Evolutionary conservation across 2,329 filamentous ascomycete genomes (phyloP).

Genomic region (Colletotrichum magnum): DNA sequence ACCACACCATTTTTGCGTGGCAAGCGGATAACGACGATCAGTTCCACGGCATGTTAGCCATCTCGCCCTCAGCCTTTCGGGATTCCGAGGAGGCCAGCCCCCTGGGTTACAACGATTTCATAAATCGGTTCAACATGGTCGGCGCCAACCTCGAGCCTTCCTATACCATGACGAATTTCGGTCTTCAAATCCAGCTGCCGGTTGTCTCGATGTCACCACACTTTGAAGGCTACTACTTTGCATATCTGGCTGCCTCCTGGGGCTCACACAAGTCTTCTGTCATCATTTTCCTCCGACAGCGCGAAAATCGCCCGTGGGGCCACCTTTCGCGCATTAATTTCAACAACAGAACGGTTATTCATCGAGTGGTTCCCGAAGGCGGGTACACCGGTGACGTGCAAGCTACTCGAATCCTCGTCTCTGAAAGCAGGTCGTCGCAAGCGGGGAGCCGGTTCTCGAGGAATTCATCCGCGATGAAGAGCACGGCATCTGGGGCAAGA

Average conservation of each 20-base stretch:
- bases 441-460: too few species aligned
- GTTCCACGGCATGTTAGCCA: neutral
- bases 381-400: neutral
- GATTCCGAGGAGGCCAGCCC: neutral
- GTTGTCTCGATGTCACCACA: constrained; percentile 2
- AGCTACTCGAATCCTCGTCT: neutral
- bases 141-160: neutral
- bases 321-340: neutral
- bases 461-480: too few species aligned
- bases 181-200: neutral
- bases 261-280: neutral
- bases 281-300: constrained; percentile 2
- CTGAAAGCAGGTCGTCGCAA: neutral
- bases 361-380: neutral
- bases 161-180: neutral
- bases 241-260: neutral
- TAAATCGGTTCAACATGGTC: neutral
- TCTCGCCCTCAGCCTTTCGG: neutral
- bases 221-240: constrained; percentile 1
- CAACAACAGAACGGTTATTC: neutral
- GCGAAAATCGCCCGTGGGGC: neutral
- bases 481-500: too few species aligned
- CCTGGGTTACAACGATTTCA: neutral
- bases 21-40: neutral
- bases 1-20: constrained; percentile 19